Percentiles rank a stretch among this genome's conserved stretches.
These are phyloP conservation scores for Diaporthe ampelina DNA, from an alignment of 2,329 filamentous ascomycete species.

Conservation along the genomic window DNA sequence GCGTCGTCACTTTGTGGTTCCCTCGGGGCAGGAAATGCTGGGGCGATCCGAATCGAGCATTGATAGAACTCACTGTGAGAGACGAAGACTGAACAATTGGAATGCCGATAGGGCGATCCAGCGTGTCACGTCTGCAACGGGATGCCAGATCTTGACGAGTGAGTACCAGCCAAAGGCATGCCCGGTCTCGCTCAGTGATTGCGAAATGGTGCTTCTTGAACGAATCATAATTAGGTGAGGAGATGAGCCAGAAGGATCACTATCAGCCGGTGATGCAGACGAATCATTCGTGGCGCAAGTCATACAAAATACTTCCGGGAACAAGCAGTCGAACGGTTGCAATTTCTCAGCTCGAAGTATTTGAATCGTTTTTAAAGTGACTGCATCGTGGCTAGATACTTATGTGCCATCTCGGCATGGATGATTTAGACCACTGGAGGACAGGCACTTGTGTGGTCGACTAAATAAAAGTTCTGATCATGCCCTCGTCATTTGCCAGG, in stretches of 20 bases:
- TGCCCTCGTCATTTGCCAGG: too few relatives aligned
- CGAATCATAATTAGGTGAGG: too few relatives aligned
- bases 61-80: slow-evolving; percentile 29
- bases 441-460: neutral
- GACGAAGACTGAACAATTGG: neutral
- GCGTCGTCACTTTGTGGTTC: slow-evolving; percentile 36
- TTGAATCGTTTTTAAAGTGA: too few relatives aligned
- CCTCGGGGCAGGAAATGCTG: slow-evolving; percentile 39
- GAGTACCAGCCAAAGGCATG: neutral
- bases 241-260: too few relatives aligned
- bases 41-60: slow-evolving; percentile 40
- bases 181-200: neutral
- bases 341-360: too few relatives aligned
- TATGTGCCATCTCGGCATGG: too few relatives aligned
- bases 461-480: neutral
- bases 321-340: neutral
- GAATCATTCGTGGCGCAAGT: neutral
- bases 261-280: too few relatives aligned
- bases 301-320: neutral
- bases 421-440: neutral
- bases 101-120: too few relatives aligned
- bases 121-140: neutral
- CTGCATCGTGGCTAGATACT: neutral
- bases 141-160: too few relatives aligned
- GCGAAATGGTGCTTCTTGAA: too few relatives aligned